Conservation (phyloP, 176 grass and related monocot species). For the Carex kokanica region DNA sequence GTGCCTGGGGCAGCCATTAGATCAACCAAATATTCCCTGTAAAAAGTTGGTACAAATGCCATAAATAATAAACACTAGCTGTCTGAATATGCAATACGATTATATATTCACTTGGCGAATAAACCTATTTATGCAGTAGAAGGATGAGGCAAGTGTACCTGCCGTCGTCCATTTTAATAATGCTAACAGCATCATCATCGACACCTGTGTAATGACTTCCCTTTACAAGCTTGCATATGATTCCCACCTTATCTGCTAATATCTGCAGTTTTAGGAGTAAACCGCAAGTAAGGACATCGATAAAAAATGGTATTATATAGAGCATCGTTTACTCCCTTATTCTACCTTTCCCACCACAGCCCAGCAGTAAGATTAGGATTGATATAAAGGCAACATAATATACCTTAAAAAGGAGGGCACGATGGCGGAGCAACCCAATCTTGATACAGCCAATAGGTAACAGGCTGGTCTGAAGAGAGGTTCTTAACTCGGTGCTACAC, state of each 20-base stretch:
- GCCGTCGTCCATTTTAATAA: slow-evolving; percentile 91
- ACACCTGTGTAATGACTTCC: slow-evolving; percentile 97
- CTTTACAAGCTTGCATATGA: slow-evolving; percentile 97
- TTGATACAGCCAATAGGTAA: slow-evolving; percentile 95
- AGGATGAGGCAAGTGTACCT: slow-evolving; percentile 46
- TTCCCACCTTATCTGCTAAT: slow-evolving; percentile 89
- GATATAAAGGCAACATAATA: background rate
- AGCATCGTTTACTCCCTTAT: slow-evolving; percentile 7
- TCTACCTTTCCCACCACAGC: background rate
- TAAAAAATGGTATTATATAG: background rate
- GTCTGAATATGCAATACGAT: slow-evolving; percentile 18
- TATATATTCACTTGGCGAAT: slow-evolving; percentile 20
- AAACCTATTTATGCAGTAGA: slow-evolving; percentile 25
- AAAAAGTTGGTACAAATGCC: slow-evolving; percentile 27
- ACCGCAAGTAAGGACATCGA: slow-evolving; percentile 18
- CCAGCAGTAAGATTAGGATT: background rate
- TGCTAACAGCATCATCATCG: slow-evolving; percentile 96
- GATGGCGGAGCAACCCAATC: slow-evolving; percentile 82
- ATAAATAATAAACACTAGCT: slow-evolving; percentile 18
- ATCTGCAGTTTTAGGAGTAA: slow-evolving; percentile 48
- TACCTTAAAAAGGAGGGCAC: slow-evolving; percentile 97
- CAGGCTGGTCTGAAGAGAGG: slow-evolving; percentile 84
- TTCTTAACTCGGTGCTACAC: slow-evolving; percentile 84
- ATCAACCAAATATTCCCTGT: slow-evolving; percentile 97
- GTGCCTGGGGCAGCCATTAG: slow-evolving; percentile 96